Percentiles rank a stretch among this genome's conserved stretches.
These are phyloP conservation scores for Candida glucosophila DNA, from an alignment of 1,139 yeast genomes.

Conservation along the genomic window DNA sequence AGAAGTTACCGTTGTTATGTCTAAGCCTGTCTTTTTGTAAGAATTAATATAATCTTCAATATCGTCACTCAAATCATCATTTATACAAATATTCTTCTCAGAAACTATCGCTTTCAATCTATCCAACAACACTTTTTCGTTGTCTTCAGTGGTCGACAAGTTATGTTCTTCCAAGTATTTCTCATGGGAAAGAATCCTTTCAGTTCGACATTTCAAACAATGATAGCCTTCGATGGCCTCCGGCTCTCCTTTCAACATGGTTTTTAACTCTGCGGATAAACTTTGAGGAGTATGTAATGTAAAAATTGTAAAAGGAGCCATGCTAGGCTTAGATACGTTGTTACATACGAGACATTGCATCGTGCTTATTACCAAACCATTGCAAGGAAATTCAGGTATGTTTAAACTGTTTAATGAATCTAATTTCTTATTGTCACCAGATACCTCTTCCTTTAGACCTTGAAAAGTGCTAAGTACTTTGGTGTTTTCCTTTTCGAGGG, in stretches of 20 bases:
- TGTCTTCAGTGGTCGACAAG: slow-evolving; percentile 9
- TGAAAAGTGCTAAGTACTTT: slow-evolving; percentile 29
- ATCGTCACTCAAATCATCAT: slow-evolving; percentile 47
- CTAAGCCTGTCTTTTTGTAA: slow-evolving; percentile 37
- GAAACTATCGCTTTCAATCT: slow-evolving; percentile 22
- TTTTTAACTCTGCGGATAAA: slow-evolving; percentile 37
- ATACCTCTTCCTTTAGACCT: slow-evolving; percentile 8
- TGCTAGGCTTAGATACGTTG: slow-evolving; percentile 49
- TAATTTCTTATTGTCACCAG: slow-evolving; percentile 4
- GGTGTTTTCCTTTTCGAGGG: slow-evolving; percentile 60
- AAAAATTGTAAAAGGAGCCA: slow-evolving; percentile 59
- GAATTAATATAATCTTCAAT: slow-evolving; percentile 37
- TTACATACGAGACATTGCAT: slow-evolving; percentile 65
- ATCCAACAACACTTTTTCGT: slow-evolving; percentile 9
- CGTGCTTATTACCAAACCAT: slow-evolving; percentile 57
- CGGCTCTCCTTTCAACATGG: slow-evolving; percentile 47
- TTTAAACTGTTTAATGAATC: slow-evolving; percentile 19
- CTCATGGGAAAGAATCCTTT: slow-evolving; percentile 34
- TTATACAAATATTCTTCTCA: slow-evolving; percentile 37
- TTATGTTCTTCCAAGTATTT: slow-evolving; percentile 8
- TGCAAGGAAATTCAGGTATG: slow-evolving; percentile 64
- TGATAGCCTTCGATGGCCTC: slow-evolving; percentile 78
- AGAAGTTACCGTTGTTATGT: slow-evolving; percentile 42
- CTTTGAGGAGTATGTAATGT: slow-evolving; percentile 71
- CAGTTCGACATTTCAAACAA: slow-evolving; percentile 61